Conservation (phyloP, 768 basidiomycete species). For the Mycena vitilis region DNA sequence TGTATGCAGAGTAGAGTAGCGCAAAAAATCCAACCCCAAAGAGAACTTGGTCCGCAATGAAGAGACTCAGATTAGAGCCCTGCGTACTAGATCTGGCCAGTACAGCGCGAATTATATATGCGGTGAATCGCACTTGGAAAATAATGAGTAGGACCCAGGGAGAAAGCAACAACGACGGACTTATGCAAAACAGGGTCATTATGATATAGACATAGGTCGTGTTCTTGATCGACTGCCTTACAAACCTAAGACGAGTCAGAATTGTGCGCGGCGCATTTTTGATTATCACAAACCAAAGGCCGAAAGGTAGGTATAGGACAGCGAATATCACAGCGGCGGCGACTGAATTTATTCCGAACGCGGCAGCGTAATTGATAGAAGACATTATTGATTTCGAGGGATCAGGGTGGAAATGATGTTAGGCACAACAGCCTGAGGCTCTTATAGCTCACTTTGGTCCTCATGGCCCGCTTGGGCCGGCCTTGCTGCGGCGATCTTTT, state of each 20-base stretch:
- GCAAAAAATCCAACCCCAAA: constrained; percentile 57
- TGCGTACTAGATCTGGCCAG: constrained; percentile 46
- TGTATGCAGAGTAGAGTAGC: constrained; percentile 56
- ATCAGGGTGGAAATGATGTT: no score
- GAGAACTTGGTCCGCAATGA: constrained; percentile 54
- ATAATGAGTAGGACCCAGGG: neutral
- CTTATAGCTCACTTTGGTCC: neutral
- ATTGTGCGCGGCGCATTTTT: no score
- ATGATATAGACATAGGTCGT: constrained; percentile 49
- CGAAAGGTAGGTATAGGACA: constrained; percentile 46
- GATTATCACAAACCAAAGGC: constrained; percentile 41
- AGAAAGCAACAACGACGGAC: constrained; percentile 41
- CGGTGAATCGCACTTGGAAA: constrained; percentile 51
- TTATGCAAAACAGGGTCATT: constrained; percentile 51
- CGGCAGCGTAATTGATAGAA: constrained; percentile 45
- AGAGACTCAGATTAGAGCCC: constrained; percentile 45
- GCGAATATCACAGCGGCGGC: constrained; percentile 52
- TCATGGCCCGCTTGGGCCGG: no score
- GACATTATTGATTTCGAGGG: constrained; percentile 16
- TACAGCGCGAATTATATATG: constrained; percentile 54
- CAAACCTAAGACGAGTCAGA: constrained; percentile 40
- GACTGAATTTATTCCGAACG: constrained; percentile 48
- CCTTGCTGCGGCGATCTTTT: no score
- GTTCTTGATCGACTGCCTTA: constrained; percentile 43
- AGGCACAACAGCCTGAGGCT: neutral